Evolutionary conservation across 176 grass and related monocot species (phyloP), one percentile per base, ranked within the genome.

Genomic region (Tuctoria greenei): DNA sequence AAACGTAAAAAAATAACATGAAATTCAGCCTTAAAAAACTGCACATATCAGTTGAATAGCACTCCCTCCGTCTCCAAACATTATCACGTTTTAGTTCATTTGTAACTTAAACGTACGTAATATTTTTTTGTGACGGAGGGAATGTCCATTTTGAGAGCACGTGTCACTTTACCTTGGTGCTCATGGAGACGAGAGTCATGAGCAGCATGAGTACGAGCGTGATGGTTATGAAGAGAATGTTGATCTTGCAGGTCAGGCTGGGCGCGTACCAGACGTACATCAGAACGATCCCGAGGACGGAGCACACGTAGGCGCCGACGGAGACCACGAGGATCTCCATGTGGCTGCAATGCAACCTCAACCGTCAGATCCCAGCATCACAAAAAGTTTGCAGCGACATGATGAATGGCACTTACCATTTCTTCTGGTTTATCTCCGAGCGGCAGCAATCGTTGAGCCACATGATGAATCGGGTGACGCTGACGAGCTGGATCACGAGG

Each of bases 201-300:
- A 99, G 42, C 83, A 78, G 82, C 17, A 95, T 83, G 72, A 99
- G 85, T 12, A 50, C 78, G n/a, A 95, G 73, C 0, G 96, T 99
- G 69, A 93, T 52, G 84, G 92, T 95, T 76, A 99, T 99, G 81
- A 95, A 99, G 27, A 99, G 80, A 52, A 99, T 92, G 83, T 99
- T 99, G 45, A 81, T 66, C 71, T 41, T 86, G 79, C 92, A 99
- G 38, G 87, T 43, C 4, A 58, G 37, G 5, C 51, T 80, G 44
- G 89, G 92, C 17, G 89, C 89, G 79, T 99, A 99, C 85, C 96
- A 99, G 9, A 95, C 61, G 65, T 92, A 99, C 89, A 99, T 88
- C 20, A 95, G 46, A 12, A 92, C 60, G 70, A 92, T 88, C 61
- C 92, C 96, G 3, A 90, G 15, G 52, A 95, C 13, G 15, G 87